Percentiles rank a stretch among this genome's conserved stretches.
These are phyloP conservation scores for Quercus phellos DNA, from an alignment of 331 rosid species.

Conservation along the genomic window DNA sequence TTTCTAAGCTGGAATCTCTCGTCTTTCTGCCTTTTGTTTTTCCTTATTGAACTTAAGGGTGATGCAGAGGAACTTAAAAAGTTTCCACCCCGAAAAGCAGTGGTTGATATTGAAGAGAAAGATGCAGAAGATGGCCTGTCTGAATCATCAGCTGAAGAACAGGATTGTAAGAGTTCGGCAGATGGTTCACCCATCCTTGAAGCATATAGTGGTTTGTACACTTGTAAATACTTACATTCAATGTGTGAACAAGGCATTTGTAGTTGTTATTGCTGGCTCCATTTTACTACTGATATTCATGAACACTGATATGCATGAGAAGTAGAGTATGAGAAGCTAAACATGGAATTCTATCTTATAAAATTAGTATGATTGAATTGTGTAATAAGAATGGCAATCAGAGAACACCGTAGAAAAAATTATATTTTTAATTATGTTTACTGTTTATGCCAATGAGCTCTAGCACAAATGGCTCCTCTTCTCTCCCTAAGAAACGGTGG, in stretches of 20 bases:
- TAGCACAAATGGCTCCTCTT: too few species aligned
- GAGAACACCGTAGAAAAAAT: background rate
- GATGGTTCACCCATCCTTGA: slow-evolving; percentile 43
- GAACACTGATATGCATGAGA: background rate
- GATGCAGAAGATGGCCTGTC: slow-evolving; percentile 38
- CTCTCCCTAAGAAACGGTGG: too few species aligned
- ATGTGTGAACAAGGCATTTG: background rate
- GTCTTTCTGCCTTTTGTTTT: slow-evolving; percentile 29
- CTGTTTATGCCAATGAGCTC: too few species aligned
- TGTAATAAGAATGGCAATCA: background rate
- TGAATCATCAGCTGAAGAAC: slow-evolving; percentile 56
- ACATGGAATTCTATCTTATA: background rate
- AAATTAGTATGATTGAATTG: background rate
- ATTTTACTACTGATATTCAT: background rate
- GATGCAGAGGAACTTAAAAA: slow-evolving; percentile 29
- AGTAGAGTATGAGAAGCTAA: background rate
- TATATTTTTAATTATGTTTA: background rate
- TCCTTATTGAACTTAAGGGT: slow-evolving; percentile 69
- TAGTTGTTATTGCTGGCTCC: background rate
- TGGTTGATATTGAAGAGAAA: slow-evolving; percentile 29
- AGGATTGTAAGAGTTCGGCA: slow-evolving; percentile 28
- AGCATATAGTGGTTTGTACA: slow-evolving; percentile 10
- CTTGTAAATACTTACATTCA: slow-evolving; percentile 2
- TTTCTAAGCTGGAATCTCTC: slow-evolving; percentile 15
- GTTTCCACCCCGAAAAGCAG: slow-evolving; percentile 34